These are phyloP conservation scores for Limnomonas spitsbergensis DNA, from an alignment of 139 green algal species.

Conservation along the genomic window DNA sequence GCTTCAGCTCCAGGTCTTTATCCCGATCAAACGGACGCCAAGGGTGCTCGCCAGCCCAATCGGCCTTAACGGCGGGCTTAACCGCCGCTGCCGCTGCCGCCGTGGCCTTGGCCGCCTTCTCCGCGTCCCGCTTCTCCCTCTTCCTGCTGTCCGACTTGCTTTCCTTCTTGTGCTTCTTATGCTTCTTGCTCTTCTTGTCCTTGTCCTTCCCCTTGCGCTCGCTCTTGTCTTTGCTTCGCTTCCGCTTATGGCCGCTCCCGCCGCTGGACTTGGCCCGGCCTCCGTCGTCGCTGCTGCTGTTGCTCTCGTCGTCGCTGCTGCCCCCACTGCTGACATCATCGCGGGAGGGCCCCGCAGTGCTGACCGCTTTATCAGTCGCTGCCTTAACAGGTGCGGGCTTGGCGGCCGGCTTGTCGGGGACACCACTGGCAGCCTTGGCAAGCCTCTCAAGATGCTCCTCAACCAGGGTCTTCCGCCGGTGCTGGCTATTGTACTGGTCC, in stretches of 20 bases:
- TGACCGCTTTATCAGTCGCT: no score
- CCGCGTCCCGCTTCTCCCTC: conserved; percentile 1
- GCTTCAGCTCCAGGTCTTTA: conserved; percentile 56
- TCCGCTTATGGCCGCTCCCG: no score
- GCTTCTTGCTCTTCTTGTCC: conserved; percentile 35
- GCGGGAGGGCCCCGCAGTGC: background rate
- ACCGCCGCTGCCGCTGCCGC: background rate
- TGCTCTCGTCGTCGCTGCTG: conserved; percentile 13
- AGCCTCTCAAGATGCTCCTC: conserved; percentile 62
- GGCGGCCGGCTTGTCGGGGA: background rate
- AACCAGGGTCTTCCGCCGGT: conserved; percentile 64
- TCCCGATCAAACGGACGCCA: conserved; percentile 79
- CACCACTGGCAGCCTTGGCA: background rate
- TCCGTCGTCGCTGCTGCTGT: conserved; percentile 9
- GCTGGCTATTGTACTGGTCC: conserved; percentile 35
- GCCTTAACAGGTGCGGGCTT: no score
- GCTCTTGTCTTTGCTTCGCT: conserved; percentile 19
- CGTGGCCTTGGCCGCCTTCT: background rate
- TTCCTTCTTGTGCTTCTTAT: conserved; percentile 29
- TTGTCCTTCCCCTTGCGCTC: conserved; percentile 36
- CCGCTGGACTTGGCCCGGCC: background rate
- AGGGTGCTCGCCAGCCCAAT: conserved; percentile 34
- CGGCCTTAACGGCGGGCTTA: background rate
- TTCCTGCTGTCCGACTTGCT: no score
- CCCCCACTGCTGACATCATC: conserved; percentile 3